Base-by-base conservation (phyloP, 1,139 yeast genomes). In the Chernovozyma aurita region DNA sequence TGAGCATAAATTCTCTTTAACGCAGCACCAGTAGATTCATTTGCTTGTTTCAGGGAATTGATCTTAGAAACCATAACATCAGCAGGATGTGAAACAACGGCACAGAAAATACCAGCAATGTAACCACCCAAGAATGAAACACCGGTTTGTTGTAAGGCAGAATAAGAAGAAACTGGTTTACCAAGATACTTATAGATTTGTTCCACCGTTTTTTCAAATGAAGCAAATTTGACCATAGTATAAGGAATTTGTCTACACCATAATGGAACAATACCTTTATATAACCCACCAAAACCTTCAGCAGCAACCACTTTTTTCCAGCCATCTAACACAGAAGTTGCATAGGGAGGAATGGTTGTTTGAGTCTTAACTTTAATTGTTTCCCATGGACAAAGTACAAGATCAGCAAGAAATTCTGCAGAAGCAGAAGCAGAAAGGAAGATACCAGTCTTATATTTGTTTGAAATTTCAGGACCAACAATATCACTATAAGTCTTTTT, bases 171-270 rank as follows among this genome's bases (percentile, higher is more conserved):
- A 30, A 50, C 64, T 18, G 73, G 73, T 49, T 62, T 66, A 37
- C 71, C 77, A 50, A 60, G 62, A 49, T 66, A 71, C 31, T 59
- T 50, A 61, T 86, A 86, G 50, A 86, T 85, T 35, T 63, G 58
- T 50, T 81, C 86, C 22, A 88, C 96, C 35, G 88, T 83, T 56
- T 80, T 84, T 68, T 90, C 97, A 65, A 90, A 90, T 31, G 94
- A 75, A 17, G 97, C 90, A 63, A 90, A 90, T 65, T 90, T 90
- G 44, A 85, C 94, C 96, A 88, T 88, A 28, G 97, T 90, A 69
- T 90, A 90, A 18, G 97, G 97, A 48, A 90, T 84, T 63, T 90
- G 97, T 69, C 97, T 82, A 44, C 80, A 78, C 97, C 97, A 88
- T 50, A 90, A 72, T 24, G 97, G 97, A 11, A 78, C 80, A 42